Evolutionary conservation across 1,139 yeast species (phyloP), one percentile per base, ranked within the genome.

Genomic region (Saccharomyces hybrid): DNA sequence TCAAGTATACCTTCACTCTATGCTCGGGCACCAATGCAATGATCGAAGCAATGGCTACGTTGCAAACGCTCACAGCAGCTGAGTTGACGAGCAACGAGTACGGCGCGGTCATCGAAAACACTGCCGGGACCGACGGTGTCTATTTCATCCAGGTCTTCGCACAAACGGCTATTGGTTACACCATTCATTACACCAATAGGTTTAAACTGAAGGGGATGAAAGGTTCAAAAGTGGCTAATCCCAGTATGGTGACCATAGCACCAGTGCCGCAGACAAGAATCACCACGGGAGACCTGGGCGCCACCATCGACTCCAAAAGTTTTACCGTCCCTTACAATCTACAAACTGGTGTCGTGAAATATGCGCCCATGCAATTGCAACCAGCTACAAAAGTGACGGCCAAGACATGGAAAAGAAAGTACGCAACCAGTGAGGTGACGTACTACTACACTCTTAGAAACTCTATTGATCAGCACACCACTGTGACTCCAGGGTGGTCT

Each of bases 301-400:
- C 50, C 49, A 16, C 61, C 2, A 66, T 71, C 42, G 65, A 66
- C 52, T 63, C 71, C 49, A 65, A 32, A 14, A 76, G 81, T 1
- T 75, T 76, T 59, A 64, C 76, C 3, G 77, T 88, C 6, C 77
- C 90, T 4, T 90, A 89, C 71, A 79, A 90, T 2, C 59, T 65
- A 57, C 97, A 90, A 73, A 86, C 95, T 0, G 95, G 95, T 42
- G 71, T 61, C 51, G 79, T 85, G 2, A 78, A 88, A 68, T 88
- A 73, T 71, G 97, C 97, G 0, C 96, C 96, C 52, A 89, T 90
- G 96, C 96, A 89, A 72, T 70, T 76, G 56, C 96, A 89, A 72
- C 96, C 97, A 7, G 87, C 84, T 4, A 67, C 86, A 1, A 76
- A 72, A 7, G 82, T 88, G 12, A 85, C 96, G 1, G 82, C 80